Evolutionary conservation across 2,329 filamentous ascomycete species (phyloP).

Genomic region (Triangularia verruculosa): DNA sequence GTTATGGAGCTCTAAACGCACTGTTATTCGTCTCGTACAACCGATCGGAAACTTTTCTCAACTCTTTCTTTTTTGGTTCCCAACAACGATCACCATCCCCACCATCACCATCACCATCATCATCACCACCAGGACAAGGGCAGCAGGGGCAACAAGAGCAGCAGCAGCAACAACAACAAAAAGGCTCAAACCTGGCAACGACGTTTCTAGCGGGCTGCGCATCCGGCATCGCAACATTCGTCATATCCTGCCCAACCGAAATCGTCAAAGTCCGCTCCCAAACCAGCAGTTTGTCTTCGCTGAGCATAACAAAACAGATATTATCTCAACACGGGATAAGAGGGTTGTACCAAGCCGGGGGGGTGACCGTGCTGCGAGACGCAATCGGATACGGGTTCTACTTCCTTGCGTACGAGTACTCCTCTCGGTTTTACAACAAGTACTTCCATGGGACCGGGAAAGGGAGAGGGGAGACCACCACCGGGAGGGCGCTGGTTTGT

Average conservation of each 20-base stretch:
- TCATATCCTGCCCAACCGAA: conserved; percentile 84
- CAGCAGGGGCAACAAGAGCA: no score
- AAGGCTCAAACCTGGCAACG: conserved; percentile 55
- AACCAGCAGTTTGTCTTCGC: conserved; percentile 54
- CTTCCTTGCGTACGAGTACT: conserved; percentile 88
- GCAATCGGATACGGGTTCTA: conserved; percentile 96
- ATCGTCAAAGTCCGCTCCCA: conserved; percentile 88
- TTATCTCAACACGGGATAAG: conserved; percentile 55
- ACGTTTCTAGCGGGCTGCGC: conserved; percentile 77
- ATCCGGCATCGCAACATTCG: conserved; percentile 81
- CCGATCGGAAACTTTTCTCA: conserved; percentile 60
- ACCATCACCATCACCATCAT: no score
- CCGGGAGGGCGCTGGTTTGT: conserved; percentile 69
- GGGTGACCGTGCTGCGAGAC: conserved; percentile 78
- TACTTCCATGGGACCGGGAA: conserved; percentile 17
- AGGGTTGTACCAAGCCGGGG: conserved; percentile 78
- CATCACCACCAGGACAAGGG: conserved; percentile 12
- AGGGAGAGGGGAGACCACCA: conserved; percentile 36
- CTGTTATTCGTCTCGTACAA: conserved; percentile 90
- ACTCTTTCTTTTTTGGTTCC: conserved; percentile 37
- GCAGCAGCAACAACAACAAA: no score
- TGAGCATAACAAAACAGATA: conserved; percentile 61
- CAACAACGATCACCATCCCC: conserved; percentile 34
- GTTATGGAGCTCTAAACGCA: conserved; percentile 88
- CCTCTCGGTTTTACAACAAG: conserved; percentile 47